Percentiles rank a stretch among this genome's conserved stretches.
Conservation (phyloP, 257 asterid species). For the Nicotiana tomentosiformis region DNA sequence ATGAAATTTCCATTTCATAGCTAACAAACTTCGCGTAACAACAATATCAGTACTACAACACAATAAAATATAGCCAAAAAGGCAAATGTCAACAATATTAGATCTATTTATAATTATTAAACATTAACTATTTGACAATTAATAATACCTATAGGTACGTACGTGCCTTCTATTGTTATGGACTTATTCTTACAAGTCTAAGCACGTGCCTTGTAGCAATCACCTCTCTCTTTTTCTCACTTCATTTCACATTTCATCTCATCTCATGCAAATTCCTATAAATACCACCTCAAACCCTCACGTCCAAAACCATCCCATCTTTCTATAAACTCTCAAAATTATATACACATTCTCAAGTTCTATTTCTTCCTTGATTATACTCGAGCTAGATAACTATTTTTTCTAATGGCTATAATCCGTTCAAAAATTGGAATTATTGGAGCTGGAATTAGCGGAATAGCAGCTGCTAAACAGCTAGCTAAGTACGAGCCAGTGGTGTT, state of each 20-base stretch:
- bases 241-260: not conserved
- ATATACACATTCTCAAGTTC: not conserved
- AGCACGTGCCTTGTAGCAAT: slow-evolving; percentile 30
- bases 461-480: slow-evolving; percentile 69
- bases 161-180: not conserved
- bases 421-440: slow-evolving; percentile 66
- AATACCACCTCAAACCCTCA: slow-evolving; percentile 19
- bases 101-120: not conserved
- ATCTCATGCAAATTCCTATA: slow-evolving; percentile 51
- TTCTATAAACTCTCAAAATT: not conserved
- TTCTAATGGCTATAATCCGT: slow-evolving; percentile 20
- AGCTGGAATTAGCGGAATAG: slow-evolving; percentile 77
- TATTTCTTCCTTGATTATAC: not conserved
- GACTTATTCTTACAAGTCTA: slow-evolving; percentile 16
- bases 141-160: no score
- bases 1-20: slow-evolving; percentile 23
- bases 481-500: slow-evolving; percentile 59
- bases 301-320: slow-evolving; percentile 14
- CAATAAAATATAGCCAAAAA: not conserved
- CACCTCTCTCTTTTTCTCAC: slow-evolving; percentile 11
- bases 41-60: not conserved
- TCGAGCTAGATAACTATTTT: not conserved
- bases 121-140: not conserved
- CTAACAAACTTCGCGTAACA: slow-evolving; percentile 8
- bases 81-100: not conserved